Evolutionary conservation across 2,329 filamentous ascomycete genomes (phyloP).

Genomic region (Colletotrichum sojae): DNA sequence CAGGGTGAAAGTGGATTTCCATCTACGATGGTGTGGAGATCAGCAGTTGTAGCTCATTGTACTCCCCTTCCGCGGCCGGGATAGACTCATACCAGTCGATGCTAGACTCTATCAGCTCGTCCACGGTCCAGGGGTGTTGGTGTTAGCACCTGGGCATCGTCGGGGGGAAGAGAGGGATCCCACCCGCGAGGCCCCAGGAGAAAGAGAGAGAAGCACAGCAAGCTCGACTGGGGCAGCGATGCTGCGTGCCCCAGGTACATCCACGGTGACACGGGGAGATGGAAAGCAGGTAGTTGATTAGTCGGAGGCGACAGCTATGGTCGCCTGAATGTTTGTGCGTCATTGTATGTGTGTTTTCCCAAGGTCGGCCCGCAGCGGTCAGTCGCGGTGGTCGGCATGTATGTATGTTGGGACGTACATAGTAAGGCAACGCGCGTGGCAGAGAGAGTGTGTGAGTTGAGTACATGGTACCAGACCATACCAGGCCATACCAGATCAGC

Average conservation of each 20-base stretch:
- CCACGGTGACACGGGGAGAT: constrained; percentile 27
- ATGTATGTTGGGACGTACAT: not conserved
- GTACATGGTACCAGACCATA: constrained; percentile 23
- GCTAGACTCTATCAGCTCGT: constrained; percentile 19
- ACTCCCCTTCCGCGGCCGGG: constrained; percentile 13
- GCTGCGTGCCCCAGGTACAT: constrained; percentile 9
- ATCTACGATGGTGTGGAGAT: constrained; percentile 32
- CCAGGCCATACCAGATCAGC: not conserved
- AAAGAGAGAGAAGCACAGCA: constrained; percentile 13
- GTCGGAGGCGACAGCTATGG: constrained; percentile 34
- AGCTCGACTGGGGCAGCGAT: constrained; percentile 18
- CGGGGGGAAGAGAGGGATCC: constrained; percentile 9
- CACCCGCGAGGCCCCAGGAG: not conserved
- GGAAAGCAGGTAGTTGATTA: constrained; percentile 33
- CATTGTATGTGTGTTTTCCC: constrained; percentile 27
- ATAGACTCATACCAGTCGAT: constrained; percentile 11
- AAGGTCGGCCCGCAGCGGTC: constrained; percentile 27
- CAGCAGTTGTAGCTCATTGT: constrained; percentile 37
- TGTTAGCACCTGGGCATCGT: constrained; percentile 16
- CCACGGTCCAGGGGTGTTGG: not conserved
- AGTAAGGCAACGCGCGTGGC: constrained; percentile 10
- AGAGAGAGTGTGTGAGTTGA: too few species aligned
- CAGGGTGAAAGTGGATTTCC: constrained; percentile 27
- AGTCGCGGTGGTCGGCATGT: constrained; percentile 22
- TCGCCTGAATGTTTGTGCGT: constrained; percentile 32